Conservation (phyloP, 2,329 filamentous ascomycete genomes). For the Alternaria conjuncta region DNA sequence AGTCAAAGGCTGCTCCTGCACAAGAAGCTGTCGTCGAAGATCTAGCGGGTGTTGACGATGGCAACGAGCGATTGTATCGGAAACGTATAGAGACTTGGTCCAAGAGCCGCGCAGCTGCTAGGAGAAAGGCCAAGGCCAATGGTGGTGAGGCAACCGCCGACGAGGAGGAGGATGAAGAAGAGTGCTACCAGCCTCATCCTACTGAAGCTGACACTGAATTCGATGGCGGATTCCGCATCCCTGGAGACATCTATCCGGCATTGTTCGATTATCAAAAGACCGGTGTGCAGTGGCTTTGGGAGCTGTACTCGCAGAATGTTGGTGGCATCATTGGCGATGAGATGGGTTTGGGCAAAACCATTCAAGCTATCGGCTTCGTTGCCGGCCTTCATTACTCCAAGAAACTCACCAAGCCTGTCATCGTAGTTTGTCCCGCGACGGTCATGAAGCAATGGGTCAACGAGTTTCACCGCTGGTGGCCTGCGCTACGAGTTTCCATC, state of each 20-base stretch:
- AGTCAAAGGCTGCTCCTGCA: constrained; percentile 23
- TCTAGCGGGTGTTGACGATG: constrained; percentile 78
- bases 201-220: constrained; percentile 77
- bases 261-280: constrained; percentile 98
- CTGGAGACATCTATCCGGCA: constrained; percentile 90
- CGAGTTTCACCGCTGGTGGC: constrained; percentile 99
- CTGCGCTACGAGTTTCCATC: constrained; percentile 94
- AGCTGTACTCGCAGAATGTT: constrained; percentile 86
- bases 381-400: constrained; percentile 92
- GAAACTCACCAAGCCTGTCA: constrained; percentile 80
- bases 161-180: constrained; percentile 55
- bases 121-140: constrained; percentile 54
- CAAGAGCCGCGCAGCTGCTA: constrained; percentile 65
- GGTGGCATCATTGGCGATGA: constrained; percentile 97
- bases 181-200: constrained; percentile 89
- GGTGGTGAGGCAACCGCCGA: constrained; percentile 28
- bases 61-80: constrained; percentile 82
- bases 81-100: constrained; percentile 78
- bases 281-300: constrained; percentile 93
- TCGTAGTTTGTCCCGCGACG: constrained; percentile 92
- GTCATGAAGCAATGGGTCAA: constrained; percentile 98
- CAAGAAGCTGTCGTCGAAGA: constrained; percentile 55
- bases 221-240: constrained; percentile 77
- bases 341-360: constrained; percentile 98
- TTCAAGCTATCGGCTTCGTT: constrained; percentile 80